Percentiles rank a stretch among this genome's conserved stretches.
Conservation (phyloP, 345 rosid species). For the Alliaria petiolata region DNA sequence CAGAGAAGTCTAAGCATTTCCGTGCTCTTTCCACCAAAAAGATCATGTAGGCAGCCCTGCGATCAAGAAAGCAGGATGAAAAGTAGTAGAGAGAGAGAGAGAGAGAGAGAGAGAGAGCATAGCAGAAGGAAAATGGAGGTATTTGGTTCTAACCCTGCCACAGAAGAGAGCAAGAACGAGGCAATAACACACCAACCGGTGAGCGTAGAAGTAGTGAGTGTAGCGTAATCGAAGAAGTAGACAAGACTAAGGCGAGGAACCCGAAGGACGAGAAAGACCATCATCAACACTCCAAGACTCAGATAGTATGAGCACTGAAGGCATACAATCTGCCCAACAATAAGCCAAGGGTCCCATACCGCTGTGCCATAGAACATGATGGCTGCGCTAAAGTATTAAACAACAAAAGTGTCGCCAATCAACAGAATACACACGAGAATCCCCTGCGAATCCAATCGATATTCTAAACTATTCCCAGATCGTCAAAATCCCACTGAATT, state of each 20-base stretch:
- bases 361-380: conserved; percentile 92
- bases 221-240: conserved; percentile 80
- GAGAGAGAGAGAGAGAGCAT: neutral
- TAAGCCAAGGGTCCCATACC: conserved; percentile 97
- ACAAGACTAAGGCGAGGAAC: conserved; percentile 80
- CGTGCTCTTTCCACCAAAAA: conserved; percentile 90
- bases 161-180: conserved; percentile 56
- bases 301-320: conserved; percentile 86
- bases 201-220: conserved; percentile 57
- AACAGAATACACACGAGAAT: too few relatives aligned
- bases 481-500: neutral
- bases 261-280: conserved; percentile 65
- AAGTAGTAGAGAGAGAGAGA: neutral
- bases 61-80: neutral
- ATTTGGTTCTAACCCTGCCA: conserved; percentile 51
- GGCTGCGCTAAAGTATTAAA: conserved; percentile 4
- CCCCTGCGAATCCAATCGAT: too few relatives aligned
- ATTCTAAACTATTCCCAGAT: too few relatives aligned
- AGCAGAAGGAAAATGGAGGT: too few relatives aligned
- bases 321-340: conserved; percentile 79
- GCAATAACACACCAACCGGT: conserved; percentile 88
- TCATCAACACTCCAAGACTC: conserved; percentile 57
- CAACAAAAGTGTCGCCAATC: neutral
- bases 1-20: conserved; percentile 92
- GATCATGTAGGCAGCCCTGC: conserved; percentile 78